These are phyloP conservation scores for Neofusicoccum sp. DNA, from an alignment of 2,329 filamentous ascomycete species.

Conservation along the genomic window DNA sequence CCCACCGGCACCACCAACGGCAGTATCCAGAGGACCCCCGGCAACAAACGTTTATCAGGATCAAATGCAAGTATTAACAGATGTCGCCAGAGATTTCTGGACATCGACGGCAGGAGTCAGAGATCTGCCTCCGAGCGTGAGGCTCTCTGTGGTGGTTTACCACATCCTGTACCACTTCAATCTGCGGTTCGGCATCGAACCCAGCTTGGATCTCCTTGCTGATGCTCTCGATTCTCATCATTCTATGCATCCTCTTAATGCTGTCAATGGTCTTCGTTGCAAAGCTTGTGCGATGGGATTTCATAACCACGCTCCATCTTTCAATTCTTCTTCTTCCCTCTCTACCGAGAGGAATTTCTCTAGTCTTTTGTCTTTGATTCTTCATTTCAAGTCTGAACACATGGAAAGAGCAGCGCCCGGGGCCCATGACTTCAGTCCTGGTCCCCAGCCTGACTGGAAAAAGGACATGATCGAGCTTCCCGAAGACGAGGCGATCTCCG, in stretches of 20 bases:
- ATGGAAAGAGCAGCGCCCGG: constrained; percentile 26
- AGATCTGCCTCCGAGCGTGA: constrained; percentile 61
- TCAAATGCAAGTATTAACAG: constrained; percentile 42
- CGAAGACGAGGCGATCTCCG: constrained; percentile 48
- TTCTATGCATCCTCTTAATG: constrained; percentile 43
- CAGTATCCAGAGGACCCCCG: neutral
- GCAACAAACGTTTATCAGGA: constrained; percentile 33
- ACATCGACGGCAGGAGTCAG: constrained; percentile 58
- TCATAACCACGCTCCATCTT: constrained; percentile 29
- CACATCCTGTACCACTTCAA: constrained; percentile 60
- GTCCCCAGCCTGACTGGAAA: constrained; percentile 52
- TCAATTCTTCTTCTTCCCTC: constrained; percentile 32
- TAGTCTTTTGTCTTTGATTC: constrained; percentile 55
- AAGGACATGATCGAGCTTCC: constrained; percentile 62
- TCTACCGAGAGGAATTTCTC: constrained; percentile 41
- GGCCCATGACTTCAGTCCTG: constrained; percentile 1
- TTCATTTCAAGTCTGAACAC: constrained; percentile 61
- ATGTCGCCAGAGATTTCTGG: constrained; percentile 63
- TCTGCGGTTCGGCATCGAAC: constrained; percentile 56
- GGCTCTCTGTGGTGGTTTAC: constrained; percentile 63
- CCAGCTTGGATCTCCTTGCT: constrained; percentile 56
- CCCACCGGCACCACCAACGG: neutral
- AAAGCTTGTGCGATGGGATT: constrained; percentile 38
- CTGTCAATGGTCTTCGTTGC: constrained; percentile 45
- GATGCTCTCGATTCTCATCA: constrained; percentile 44